Evolutionary conservation across 75 land plant species (phyloP), one percentile per base, ranked within the genome.

Genomic region (Azolla pinnata): DNA sequence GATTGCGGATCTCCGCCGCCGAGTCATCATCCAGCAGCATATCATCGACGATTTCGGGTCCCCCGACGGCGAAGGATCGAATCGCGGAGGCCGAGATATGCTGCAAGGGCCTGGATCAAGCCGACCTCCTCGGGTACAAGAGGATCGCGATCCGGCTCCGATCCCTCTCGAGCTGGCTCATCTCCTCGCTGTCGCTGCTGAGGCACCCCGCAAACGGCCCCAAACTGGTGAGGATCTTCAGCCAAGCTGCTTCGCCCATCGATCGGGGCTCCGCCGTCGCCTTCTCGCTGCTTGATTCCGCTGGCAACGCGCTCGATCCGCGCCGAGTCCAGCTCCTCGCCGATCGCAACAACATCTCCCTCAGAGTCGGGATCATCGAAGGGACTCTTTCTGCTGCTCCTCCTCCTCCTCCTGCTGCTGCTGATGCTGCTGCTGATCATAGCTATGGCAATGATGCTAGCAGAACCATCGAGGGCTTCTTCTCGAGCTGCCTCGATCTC

Each of bases 101-200:
- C 27, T 67, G 70, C 46, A 62, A 34, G 27, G 70, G 69, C 29
- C 55, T 67, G 10, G 70, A 67, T 63, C 70, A 64, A 17, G 67
- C 69, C n/a, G 65, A 67, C 67, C 5, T 33, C 17, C 45, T 67
- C 32, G 70, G 70, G 44, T 40, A 65, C 12, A 64, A 45, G 33
- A 67, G 64, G 33, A 33, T 46, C 25, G 64, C 64, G 29, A 24
- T 62, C 18, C 35, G 70, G 69, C 50, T 67, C 8, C 64, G 66
- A 44, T 60, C 32, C 30, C 70, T 67, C 4, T 27, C 64, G 26
- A 30, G 64, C 18, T 67, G 70, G 70, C 69, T 67, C 14, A 66
- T 67, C 34, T 31, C 68, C 23, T 65, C 70, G 10, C 49, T 67
- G 16, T 20, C 64, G 25, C 32, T 29, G 20, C 34, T 62, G 25